Base-by-base conservation (phyloP, 2,329 filamentous ascomycete species). In the Acephala macrosclerotiorum region DNA sequence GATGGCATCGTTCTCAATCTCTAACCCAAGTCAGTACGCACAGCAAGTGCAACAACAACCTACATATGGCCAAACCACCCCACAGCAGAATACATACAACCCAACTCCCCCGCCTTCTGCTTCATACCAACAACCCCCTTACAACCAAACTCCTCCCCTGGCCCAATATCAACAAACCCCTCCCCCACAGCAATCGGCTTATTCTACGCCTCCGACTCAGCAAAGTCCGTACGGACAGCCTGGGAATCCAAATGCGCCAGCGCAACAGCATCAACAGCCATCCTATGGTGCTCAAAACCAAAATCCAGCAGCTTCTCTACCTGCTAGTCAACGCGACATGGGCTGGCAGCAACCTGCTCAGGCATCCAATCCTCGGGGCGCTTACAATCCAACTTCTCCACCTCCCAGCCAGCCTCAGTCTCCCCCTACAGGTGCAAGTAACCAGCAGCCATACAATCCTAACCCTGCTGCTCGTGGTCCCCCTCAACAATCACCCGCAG, bases 1-100 rank as follows among this genome's bases (percentile, higher is more conserved):
- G 55, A 57, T 57, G 55, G 29, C 55, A 40, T 35, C 55, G 4
- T 20, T 57, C 18, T 57, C 55, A 57, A 57, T 57, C 18, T 57
- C 55, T 18, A 20, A 57, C n/a, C 29, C 12, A 22, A 36, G 20
- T 11, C 33, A 36, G 25, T 36, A 57, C 25, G 4, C 51, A 20
- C 51, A 56, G 18, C 25, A 56, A 33, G 26, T 20, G 20, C 53
- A 36, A 26, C 55, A 20, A 11, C 35, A 38, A 26, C n/a, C 26
- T 14, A 25, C 51, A 33, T 55, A 55, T 55, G 33, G 26, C 1
- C 47, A 22, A 25, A 22, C 47, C 3, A 25, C 55, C n/a, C 18
- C 29, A 3, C 29, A 57, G 55, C 55, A 20, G 20, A 56, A 38
- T 22, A 9, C 33, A 9, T 57, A 33, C 25, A 53, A 53, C 22